Percentiles rank a stretch among this genome's conserved stretches.
Conservation (phyloP, 805 yeast species). For the Hanseniaspora taiwanica region DNA sequence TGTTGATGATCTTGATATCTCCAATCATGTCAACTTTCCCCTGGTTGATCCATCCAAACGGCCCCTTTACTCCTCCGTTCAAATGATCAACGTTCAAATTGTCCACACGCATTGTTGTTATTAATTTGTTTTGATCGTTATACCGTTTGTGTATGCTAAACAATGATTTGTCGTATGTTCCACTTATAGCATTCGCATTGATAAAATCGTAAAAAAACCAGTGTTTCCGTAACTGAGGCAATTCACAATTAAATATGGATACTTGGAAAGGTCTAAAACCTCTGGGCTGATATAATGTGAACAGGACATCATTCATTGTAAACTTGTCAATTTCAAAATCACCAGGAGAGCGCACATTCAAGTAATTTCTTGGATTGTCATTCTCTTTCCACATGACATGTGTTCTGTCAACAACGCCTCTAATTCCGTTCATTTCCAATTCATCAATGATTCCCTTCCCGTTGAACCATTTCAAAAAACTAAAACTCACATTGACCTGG, state of each 20-base stretch:
- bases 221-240: conserved; percentile 71
- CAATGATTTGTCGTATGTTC: conserved; percentile 84
- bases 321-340: conserved; percentile 86
- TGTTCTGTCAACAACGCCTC: conserved; percentile 89
- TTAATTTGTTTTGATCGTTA: conserved; percentile 15
- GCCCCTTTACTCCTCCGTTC: conserved; percentile 83
- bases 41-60: conserved; percentile 91
- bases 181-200: conserved; percentile 74
- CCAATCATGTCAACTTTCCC: conserved; percentile 93
- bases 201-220: conserved; percentile 86
- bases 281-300: conserved; percentile 70
- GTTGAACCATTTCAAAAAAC: conserved; percentile 76
- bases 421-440: conserved; percentile 65
- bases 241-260: conserved; percentile 75
- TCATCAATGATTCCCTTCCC: conserved; percentile 81
- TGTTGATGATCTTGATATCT: conserved; percentile 62
- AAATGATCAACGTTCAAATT: conserved; percentile 77
- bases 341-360: conserved; percentile 62
- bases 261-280: conserved; percentile 75
- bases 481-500: conserved; percentile 64
- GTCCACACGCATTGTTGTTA: conserved; percentile 74
- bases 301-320: conserved; percentile 70
- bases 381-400: conserved; percentile 73
- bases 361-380: conserved; percentile 73
- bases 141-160: conserved; percentile 69